Evolutionary conservation across 148 eudicot species (phyloP), one percentile per base, ranked within the genome.

Genomic region (Arbutus unedo): DNA sequence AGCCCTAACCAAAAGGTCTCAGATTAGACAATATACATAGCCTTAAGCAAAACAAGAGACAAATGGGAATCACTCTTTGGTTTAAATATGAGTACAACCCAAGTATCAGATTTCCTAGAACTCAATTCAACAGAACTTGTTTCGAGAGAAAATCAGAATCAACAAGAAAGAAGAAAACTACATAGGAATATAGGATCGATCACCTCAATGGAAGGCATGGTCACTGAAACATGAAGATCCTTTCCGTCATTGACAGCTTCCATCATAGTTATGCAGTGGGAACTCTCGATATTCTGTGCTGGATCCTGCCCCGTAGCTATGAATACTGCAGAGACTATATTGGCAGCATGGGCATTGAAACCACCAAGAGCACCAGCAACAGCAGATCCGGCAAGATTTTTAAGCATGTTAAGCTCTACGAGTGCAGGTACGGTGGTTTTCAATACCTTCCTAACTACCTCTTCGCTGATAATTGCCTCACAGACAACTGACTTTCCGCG

Each of bases 261-360:
- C 86, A 91, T 90, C 92, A 91, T 88, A 50, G 93, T 91, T 79
- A 91, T 90, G 77, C 93, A 91, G 43, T 90, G 89, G 7, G 93
- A 91, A 85, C 92, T 91, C 84, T 88, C 93, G 1, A 91, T 89
- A 80, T 89, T 91, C 64, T 89, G 93, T 48, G 91, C 93, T 19
- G 93, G 93, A 77, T 91, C 93, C 74, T 91, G 93, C 0, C 93
- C 93, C 6, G 93, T 91, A 77, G 93, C 93, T 76, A 91, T 84
- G 51, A 85, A 91, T 16, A 91, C 66, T 4, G 93, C 93, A 47
- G 91, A 87, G 31, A 91, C 93, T 67, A 91, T 85, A 71, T 91
- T 91, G 83, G 85, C 87, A 48, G 93, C 92, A 83, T 91, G 93
- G 72, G 93, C 92, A 83, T 91, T 91, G 82, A 88, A 91, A 13